phyloP scores from a whole-genome alignment of 257 asterid genomes.

The Buddleja alternifolia region DNA sequence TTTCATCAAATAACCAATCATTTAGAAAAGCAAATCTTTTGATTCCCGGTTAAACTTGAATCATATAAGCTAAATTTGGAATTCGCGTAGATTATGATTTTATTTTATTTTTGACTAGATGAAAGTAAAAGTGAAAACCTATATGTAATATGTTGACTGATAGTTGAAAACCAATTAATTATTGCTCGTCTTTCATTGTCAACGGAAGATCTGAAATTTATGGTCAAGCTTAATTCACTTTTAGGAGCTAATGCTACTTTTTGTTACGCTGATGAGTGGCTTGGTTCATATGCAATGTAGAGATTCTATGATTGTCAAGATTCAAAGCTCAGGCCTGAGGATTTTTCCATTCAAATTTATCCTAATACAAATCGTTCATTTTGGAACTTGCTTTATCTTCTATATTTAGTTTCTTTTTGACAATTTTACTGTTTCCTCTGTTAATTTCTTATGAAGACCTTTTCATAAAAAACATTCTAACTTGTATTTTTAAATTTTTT shows the following conservation, averaged over 20 bases:
- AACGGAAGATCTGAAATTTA: neutral
- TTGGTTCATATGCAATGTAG: conserved; percentile 5
- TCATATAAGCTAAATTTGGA: no score
- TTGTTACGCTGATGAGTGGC: neutral
- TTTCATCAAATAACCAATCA: no score
- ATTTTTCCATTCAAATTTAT: neutral
- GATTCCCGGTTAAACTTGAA: no score
- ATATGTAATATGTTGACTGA: neutral
- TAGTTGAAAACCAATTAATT: neutral
- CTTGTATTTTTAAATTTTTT: neutral
- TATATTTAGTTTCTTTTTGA: neutral
- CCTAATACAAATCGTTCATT: neutral
- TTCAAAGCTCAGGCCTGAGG: neutral
- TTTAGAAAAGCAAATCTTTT: no score
- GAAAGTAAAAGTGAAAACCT: neutral
- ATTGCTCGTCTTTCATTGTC: neutral
- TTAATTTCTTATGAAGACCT: neutral
- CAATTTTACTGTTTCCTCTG: neutral
- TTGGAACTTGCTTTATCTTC: neutral
- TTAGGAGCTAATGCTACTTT: no score
- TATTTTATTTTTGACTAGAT: no score
- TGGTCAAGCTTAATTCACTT: neutral
- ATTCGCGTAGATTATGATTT: no score
- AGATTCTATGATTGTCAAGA: neutral
- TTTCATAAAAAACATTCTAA: neutral